Conservation (phyloP, 306 rosid species). For the Leucaena leucocephala region DNA sequence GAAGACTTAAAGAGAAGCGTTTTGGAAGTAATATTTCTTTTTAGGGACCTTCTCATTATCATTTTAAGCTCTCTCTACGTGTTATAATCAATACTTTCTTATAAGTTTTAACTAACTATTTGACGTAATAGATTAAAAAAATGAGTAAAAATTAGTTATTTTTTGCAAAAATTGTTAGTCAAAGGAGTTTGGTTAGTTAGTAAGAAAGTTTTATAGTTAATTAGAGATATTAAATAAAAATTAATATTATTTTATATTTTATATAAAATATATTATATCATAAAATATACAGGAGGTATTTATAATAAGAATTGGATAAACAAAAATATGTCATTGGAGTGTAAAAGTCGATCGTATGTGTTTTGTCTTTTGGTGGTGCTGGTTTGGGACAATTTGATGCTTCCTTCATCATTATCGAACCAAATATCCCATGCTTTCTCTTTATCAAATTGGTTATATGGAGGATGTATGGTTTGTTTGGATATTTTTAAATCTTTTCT, state of each 20-base stretch:
- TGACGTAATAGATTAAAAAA: too few species aligned
- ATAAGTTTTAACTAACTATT: too few species aligned
- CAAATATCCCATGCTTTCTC: background rate
- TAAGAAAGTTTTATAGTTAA: too few species aligned
- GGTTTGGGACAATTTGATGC: background rate
- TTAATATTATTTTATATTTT: too few species aligned
- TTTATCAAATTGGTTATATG: background rate
- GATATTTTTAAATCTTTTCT: background rate
- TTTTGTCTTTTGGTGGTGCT: background rate
- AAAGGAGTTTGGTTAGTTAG: background rate
- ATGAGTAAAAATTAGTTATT: too few species aligned
- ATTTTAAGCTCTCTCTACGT: too few species aligned
- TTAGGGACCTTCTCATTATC: too few species aligned
- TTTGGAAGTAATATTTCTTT: too few species aligned
- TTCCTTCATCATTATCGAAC: background rate
- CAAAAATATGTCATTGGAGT: background rate
- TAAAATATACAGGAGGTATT: background rate
- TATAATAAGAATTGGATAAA: background rate
- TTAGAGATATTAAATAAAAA: background rate
- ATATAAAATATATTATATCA: too few species aligned
- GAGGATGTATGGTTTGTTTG: background rate
- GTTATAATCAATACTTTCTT: too few species aligned
- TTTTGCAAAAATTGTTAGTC: too few species aligned
- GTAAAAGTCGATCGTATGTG: background rate
- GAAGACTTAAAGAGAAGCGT: too few species aligned